Base-by-base conservation (phyloP, 768 basidiomycete genomes). In the Serendipita sp. region DNA sequence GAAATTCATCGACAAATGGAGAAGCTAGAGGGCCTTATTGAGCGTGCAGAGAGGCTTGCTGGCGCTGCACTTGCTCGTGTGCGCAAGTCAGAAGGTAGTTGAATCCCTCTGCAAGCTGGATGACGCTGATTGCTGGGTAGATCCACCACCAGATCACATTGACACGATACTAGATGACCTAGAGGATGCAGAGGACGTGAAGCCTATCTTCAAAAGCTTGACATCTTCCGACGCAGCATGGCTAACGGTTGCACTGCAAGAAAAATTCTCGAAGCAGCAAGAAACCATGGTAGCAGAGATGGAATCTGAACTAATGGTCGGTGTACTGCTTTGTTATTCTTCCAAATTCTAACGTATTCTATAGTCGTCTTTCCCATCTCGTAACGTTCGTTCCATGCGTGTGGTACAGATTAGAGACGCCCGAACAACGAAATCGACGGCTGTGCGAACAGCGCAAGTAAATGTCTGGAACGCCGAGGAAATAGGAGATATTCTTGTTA, bases 381-480 rank as follows among this genome's bases (percentile, higher is more conserved):
- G 93, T 3, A 74, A 88, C 24, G 83, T 91, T 13, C 81, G 84
- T 43, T 82, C 77, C 60, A 92, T 95, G 73, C 78, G 90, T 44
- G 81, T 94, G 3, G 69, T 92, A 16, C 75, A 83, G 14, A 78
- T 85, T 16, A 74, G 80, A 66, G 93, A 88, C 69, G 79, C 81
- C 17, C 75, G 76, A 38, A 84, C 82, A 28, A 66, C 69, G 0
- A 77, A 78, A 64, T 75, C 78, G 60, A 76, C 78, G 0, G 74
- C 80, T 5, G 74, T 79, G 64, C 79, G 89, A 58, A 76, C 73
- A 1, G 92, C 84, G 0, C 87, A 89, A 69, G 66, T 97, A 61
- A 93, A 86, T 0, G 79, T 94, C 2, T 93, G 90, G 90, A 89
- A 94, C 68, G 84, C 81, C 80, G 77, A 3, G 75, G 71, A n/a